Percentiles rank a stretch among this genome's conserved stretches.
Conservation (phyloP, 2,329 filamentous ascomycete species). For the Bipolaris victoriae region DNA sequence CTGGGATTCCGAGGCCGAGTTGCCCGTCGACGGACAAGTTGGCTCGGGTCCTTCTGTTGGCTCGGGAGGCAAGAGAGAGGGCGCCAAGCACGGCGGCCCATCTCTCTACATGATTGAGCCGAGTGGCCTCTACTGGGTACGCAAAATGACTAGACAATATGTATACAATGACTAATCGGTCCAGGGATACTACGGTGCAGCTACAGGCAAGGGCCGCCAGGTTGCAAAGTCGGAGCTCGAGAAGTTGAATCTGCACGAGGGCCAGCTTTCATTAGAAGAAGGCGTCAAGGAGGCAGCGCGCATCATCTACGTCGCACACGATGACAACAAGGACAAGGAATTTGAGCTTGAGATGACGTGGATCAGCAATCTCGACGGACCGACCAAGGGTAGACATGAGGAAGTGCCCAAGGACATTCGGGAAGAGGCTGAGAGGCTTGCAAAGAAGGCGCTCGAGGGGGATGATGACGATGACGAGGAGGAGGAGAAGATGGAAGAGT, state of each 20-base stretch:
- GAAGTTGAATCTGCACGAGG: conserved; percentile 87
- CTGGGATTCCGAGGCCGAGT: conserved; percentile 87
- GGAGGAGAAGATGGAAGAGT: conserved; percentile 87
- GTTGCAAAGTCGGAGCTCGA: conserved; percentile 97
- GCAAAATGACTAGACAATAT: conserved; percentile 16
- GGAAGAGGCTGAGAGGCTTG: conserved; percentile 90
- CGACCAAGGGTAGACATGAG: conserved; percentile 90
- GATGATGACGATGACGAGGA: conserved; percentile 75
- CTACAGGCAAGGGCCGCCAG: conserved; percentile 95
- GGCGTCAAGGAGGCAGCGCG: conserved; percentile 95
- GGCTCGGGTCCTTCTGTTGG: conserved; percentile 79
- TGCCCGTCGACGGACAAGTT: conserved; percentile 88
- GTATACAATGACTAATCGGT: conserved; percentile 7
- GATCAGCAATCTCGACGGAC: conserved; percentile 84
- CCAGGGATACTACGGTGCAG: conserved; percentile 93
- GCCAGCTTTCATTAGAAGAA: conserved; percentile 78
- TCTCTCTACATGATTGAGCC: conserved; percentile 99
- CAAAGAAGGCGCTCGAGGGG: conserved; percentile 85
- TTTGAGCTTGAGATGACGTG: conserved; percentile 99
- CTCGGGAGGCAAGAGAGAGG: conserved; percentile 79
- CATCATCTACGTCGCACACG: conserved; percentile 97
- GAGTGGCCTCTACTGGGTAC: conserved; percentile 90
- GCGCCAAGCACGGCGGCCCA: conserved; percentile 82
- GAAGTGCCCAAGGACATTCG: conserved; percentile 89
- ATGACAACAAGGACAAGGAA: conserved; percentile 99